phyloP scores from a whole-genome alignment of 2,329 filamentous ascomycete species.

The Colletotrichum simmondsii region DNA sequence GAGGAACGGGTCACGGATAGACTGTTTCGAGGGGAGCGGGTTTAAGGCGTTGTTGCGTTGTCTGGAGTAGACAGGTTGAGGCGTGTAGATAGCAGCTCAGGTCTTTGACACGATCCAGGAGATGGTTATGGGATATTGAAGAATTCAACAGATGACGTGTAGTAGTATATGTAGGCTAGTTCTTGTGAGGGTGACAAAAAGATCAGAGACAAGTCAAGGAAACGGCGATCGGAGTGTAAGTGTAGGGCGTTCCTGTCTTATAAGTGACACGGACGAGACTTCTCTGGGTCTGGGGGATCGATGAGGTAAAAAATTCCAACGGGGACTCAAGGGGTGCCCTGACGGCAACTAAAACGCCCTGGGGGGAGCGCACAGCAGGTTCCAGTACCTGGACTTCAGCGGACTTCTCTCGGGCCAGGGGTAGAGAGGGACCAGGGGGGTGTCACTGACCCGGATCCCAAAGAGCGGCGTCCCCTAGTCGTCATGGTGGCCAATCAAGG shows the following conservation, averaged over 20 bases:
- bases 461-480: conserved; percentile 4
- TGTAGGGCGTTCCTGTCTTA: conserved; percentile 31
- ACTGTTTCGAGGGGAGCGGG: neutral
- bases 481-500: conserved; percentile 20
- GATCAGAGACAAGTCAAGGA: neutral
- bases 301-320: conserved; percentile 34
- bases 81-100: neutral
- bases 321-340: conserved; percentile 30
- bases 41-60: conserved; percentile 22
- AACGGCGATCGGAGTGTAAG: neutral
- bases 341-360: conserved; percentile 33
- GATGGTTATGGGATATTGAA: neutral
- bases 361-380: conserved; percentile 27
- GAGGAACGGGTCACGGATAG: neutral
- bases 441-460: conserved; percentile 28
- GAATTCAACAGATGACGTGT: neutral
- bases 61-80: neutral
- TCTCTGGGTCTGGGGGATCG: conserved; percentile 16
- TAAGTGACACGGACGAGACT: conserved; percentile 22
- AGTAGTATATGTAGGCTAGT: neutral
- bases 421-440: conserved; percentile 7
- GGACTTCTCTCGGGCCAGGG: conserved; percentile 30
- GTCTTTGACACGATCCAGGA: neutral
- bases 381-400: conserved; percentile 29
- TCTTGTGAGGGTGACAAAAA: conserved; percentile 6